Evolutionary conservation across 73 alveolate species (phyloP).

Genomic region (Paramecium primaurelia): DNA sequence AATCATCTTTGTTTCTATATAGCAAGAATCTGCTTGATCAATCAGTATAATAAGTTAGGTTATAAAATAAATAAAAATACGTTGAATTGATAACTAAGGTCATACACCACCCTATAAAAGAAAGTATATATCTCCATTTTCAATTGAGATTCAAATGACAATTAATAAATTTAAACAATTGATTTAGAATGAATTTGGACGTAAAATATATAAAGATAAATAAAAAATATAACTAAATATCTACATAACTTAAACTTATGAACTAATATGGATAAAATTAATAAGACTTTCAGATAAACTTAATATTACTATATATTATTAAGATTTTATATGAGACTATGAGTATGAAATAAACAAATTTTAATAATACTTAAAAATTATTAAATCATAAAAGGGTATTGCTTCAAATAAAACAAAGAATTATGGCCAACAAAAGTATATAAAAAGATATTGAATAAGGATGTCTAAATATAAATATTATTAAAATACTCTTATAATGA

Average conservation of each 20-base stretch:
- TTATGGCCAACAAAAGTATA: neutral
- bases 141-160: neutral
- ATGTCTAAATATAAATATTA: neutral
- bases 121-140: neutral
- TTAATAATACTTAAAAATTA: neutral
- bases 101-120: neutral
- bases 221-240: neutral
- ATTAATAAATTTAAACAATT: neutral
- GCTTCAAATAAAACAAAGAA: neutral
- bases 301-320: too few relatives aligned
- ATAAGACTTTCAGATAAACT: too few relatives aligned
- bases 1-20: neutral
- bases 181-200: neutral
- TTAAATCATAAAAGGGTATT: neutral
- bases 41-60: neutral
- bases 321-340: neutral
- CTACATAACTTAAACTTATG: neutral
- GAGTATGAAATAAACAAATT: neutral
- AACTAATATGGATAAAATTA: too few relatives aligned
- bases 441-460: neutral
- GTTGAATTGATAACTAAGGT: neutral
- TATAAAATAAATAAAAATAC: neutral
- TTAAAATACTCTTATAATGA: neutral
- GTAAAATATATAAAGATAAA: neutral
- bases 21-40: neutral